phyloP scores from a whole-genome alignment of 352 stramenopile species.

The Globisporangium spiculum region DNA sequence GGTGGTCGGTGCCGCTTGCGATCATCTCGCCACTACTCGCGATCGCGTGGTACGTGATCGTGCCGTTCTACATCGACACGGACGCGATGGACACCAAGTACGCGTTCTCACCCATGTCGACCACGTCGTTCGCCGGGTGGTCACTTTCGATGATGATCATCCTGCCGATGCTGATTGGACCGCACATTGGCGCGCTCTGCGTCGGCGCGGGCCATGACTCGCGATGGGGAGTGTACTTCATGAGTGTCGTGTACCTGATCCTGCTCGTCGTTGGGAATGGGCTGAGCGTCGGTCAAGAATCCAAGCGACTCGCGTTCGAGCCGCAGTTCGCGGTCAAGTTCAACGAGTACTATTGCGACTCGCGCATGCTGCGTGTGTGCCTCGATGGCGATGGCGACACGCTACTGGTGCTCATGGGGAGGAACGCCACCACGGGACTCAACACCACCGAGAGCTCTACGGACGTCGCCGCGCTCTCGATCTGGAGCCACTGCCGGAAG shows the following conservation, averaged over 20 bases:
- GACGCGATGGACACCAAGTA: background rate
- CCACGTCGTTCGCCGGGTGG: background rate
- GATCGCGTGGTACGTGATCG: conserved; percentile 1
- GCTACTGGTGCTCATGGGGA: background rate
- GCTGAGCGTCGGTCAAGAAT: background rate
- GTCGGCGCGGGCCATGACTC: too few relatives aligned
- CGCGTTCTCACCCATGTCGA: background rate
- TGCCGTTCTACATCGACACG: conserved; percentile 4
- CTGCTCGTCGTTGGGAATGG: conserved; percentile 6
- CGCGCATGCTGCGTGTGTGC: conserved; percentile 3
- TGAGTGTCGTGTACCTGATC: background rate
- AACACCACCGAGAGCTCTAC: too few relatives aligned
- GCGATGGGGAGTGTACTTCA: background rate
- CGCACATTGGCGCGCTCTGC: background rate
- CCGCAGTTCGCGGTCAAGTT: conserved; percentile 13
- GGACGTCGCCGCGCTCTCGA: background rate
- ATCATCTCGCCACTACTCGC: background rate
- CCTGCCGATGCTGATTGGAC: background rate
- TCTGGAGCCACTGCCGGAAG: background rate
- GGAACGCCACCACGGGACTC: background rate
- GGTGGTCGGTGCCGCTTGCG: background rate
- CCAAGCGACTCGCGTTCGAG: background rate
- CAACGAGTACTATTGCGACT: conserved; percentile 14
- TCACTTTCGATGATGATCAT: background rate
- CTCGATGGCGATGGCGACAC: background rate